Conservation (phyloP, 2,329 filamentous ascomycete genomes). For the Neoascochyta sp. region DNA sequence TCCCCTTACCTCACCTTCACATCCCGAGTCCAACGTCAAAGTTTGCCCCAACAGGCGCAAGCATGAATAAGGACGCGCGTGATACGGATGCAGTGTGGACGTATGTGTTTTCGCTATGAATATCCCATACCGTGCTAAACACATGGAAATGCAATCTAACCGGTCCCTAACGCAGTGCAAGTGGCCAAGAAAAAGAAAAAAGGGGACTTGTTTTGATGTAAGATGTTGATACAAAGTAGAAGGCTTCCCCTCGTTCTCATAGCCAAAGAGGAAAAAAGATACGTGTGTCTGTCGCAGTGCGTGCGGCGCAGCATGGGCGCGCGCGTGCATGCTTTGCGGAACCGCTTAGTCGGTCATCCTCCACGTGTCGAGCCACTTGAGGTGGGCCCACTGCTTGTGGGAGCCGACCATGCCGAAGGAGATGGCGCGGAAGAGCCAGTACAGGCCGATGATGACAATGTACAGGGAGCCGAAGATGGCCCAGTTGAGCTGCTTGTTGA, state of each 20-base stretch:
- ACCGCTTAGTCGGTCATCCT: slow-evolving; percentile 63
- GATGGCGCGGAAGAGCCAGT: slow-evolving; percentile 86
- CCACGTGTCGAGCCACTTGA: slow-evolving; percentile 93
- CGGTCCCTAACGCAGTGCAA: too few relatives aligned
- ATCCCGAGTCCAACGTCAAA: too few relatives aligned
- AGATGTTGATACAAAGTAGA: not conserved
- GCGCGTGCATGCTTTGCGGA: not conserved
- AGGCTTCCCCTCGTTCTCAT: not conserved
- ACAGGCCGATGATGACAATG: slow-evolving; percentile 69
- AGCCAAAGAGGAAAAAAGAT: not conserved
- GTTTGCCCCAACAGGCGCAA: too few relatives aligned
- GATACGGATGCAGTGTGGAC: too few relatives aligned
- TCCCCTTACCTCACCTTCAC: too few relatives aligned
- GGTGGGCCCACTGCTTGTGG: slow-evolving; percentile 78
- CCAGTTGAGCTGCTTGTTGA: slow-evolving; percentile 62
- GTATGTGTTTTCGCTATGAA: too few relatives aligned
- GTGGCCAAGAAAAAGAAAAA: not conserved
- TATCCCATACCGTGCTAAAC: too few relatives aligned
- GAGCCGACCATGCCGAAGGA: slow-evolving; percentile 92
- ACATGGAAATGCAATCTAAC: too few relatives aligned
- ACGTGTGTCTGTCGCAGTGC: not conserved
- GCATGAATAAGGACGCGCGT: too few relatives aligned
- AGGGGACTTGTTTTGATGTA: too few relatives aligned
- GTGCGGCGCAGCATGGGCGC: not conserved
- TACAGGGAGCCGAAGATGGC: slow-evolving; percentile 73